Conservation (phyloP, 208 protist species). For the Histomonas meleagridis region DNA sequence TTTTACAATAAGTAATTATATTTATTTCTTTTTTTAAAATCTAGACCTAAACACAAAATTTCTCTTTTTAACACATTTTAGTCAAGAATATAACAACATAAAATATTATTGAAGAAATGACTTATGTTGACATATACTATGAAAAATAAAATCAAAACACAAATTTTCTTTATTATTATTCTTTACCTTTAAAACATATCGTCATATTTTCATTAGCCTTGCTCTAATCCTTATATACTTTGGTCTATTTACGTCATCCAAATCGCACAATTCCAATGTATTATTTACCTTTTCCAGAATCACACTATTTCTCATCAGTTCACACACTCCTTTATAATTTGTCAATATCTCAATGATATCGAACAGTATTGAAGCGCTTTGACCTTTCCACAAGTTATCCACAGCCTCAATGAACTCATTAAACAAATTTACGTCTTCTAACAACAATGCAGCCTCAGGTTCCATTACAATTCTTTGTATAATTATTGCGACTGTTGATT, state of each 20-base stretch:
- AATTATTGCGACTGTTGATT: no score
- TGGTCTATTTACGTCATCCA: background rate
- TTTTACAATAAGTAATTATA: no score
- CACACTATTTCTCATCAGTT: background rate
- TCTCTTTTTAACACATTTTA: no score
- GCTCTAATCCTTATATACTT: conserved; percentile 22
- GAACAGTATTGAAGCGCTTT: background rate
- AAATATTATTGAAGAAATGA: no score
- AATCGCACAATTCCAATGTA: background rate
- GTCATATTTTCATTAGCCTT: no score
- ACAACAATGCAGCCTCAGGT: background rate
- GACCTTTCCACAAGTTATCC: background rate
- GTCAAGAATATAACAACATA: no score
- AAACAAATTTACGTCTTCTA: background rate
- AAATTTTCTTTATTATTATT: no score
- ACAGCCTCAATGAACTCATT: background rate
- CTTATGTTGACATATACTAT: no score
- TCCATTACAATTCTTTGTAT: conserved; percentile 2
- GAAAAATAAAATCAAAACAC: no score
- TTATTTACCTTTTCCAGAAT: background rate
- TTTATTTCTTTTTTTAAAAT: no score
- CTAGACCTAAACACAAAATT: no score
- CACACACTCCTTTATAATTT: background rate
- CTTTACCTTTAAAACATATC: no score
- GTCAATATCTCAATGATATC: background rate